Evolutionary conservation across 768 basidiomycete genomes (phyloP).

Genomic region (Phlegmacium glaucopus): DNA sequence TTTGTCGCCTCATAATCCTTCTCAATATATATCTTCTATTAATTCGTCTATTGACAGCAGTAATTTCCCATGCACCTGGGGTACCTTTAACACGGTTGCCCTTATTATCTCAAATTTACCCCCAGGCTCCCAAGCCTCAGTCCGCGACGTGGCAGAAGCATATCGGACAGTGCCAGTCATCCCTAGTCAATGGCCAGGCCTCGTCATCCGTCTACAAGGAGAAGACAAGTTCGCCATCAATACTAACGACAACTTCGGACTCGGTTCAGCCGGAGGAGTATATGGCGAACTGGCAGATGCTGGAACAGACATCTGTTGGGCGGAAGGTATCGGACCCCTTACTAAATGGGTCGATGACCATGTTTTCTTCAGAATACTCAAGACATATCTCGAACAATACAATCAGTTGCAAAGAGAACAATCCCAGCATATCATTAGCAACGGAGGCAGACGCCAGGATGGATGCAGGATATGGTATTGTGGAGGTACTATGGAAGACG

Average conservation of each 20-base stretch:
- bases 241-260: no score
- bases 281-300: no score
- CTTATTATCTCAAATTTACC: slow-evolving; percentile 30
- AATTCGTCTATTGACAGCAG: slow-evolving; percentile 28
- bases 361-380: slow-evolving; percentile 23
- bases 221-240: no score
- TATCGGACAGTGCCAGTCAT: slow-evolving; percentile 31
- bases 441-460: slow-evolving; percentile 6
- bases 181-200: no score
- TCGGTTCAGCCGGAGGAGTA: no score
- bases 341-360: no score
- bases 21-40: slow-evolving; percentile 20
- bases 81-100: slow-evolving; percentile 32
- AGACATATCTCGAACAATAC: slow-evolving; percentile 19
- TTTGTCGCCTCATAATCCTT: slow-evolving; percentile 22
- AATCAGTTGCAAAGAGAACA: slow-evolving; percentile 17
- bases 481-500: slow-evolving; percentile 16
- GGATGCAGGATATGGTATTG: slow-evolving; percentile 23
- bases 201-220: no score
- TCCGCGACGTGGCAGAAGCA: slow-evolving; percentile 37
- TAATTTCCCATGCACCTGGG: slow-evolving; percentile 41
- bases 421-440: slow-evolving; percentile 7
- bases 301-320: no score
- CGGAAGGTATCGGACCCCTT: no score
- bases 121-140: slow-evolving; percentile 31